A percentile compares a stretch with the other conserved stretches of the same genome.
Evolutionary conservation across 2,329 filamentous ascomycete species (phyloP).

Genomic region (Byssothecium circinans): DNA sequence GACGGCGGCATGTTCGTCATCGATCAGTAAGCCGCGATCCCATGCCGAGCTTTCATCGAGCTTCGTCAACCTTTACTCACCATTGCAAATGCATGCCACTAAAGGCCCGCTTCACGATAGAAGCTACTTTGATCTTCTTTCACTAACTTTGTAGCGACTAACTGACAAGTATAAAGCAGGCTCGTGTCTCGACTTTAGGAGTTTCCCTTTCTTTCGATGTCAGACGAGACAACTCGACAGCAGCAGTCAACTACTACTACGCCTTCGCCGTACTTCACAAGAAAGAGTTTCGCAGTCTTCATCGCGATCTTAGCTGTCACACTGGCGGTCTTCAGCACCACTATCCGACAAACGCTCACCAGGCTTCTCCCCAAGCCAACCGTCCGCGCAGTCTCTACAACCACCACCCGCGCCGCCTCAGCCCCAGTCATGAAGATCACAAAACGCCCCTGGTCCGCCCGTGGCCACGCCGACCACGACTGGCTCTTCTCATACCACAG

Average conservation of each 20-base stretch:
- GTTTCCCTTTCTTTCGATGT: constrained; percentile 27
- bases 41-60: not conserved
- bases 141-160: constrained; percentile 17
- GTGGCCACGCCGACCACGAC: constrained; percentile 79
- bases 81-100: constrained; percentile 34
- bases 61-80: constrained; percentile 34
- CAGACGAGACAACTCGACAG: constrained; percentile 27
- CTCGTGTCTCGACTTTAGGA: constrained; percentile 8
- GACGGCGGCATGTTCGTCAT: constrained; percentile 26
- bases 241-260: constrained; percentile 14
- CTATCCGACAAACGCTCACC: constrained; percentile 42
- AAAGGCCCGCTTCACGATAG: constrained; percentile 18
- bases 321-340: constrained; percentile 49
- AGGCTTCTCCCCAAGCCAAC: constrained; percentile 35
- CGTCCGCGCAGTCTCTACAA: constrained; percentile 46
- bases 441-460: constrained; percentile 69
- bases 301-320: constrained; percentile 46
- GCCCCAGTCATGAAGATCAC: constrained; percentile 62
- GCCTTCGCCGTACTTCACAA: constrained; percentile 15
- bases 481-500: constrained; percentile 89
- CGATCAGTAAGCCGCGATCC: constrained; percentile 30
- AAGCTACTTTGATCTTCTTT: constrained; percentile 26
- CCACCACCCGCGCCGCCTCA: constrained; percentile 20
- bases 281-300: constrained; percentile 32
- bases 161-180: constrained; percentile 33